Conservation (phyloP, 768 basidiomycete species). For the Pholiota conissans region DNA sequence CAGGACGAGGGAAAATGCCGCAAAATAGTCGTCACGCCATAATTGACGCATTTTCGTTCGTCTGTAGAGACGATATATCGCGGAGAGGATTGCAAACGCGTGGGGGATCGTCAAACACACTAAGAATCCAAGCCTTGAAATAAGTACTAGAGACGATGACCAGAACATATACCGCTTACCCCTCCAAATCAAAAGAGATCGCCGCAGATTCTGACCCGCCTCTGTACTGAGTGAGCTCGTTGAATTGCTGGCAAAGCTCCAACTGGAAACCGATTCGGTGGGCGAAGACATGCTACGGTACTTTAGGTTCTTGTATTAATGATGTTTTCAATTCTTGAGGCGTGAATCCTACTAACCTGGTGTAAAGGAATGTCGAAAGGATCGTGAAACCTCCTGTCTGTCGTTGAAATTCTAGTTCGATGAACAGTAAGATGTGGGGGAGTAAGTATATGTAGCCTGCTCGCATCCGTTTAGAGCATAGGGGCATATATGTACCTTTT, state of each 20-base stretch:
- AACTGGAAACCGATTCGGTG: not conserved
- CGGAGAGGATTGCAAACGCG: slow-evolving; percentile 12
- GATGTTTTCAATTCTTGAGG: not conserved
- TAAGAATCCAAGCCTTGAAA: not conserved
- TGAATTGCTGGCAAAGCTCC: too few relatives aligned
- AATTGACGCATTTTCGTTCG: slow-evolving; percentile 16
- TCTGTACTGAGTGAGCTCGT: not conserved
- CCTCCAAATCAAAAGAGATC: not conserved
- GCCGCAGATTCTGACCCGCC: not conserved
- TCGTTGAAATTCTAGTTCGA: too few relatives aligned
- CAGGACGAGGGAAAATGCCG: slow-evolving; percentile 10
- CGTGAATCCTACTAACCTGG: too few relatives aligned
- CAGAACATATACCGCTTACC: not conserved
- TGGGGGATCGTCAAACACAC: slow-evolving; percentile 10
- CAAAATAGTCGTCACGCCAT: slow-evolving; percentile 22
- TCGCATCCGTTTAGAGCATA: too few relatives aligned
- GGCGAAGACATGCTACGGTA: not conserved
- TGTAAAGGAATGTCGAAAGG: too few relatives aligned
- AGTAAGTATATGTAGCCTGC: too few relatives aligned
- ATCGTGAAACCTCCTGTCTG: too few relatives aligned
- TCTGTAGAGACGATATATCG: slow-evolving; percentile 16
- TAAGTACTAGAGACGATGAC: not conserved
- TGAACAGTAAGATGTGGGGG: too few relatives aligned
- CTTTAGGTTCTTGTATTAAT: not conserved
- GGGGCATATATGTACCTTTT: too few relatives aligned